A percentile compares a stretch with the other conserved stretches of the same genome.
Conservation (phyloP, 371 early-diverging fungal genomes). For the Parasitella parasitica region DNA sequence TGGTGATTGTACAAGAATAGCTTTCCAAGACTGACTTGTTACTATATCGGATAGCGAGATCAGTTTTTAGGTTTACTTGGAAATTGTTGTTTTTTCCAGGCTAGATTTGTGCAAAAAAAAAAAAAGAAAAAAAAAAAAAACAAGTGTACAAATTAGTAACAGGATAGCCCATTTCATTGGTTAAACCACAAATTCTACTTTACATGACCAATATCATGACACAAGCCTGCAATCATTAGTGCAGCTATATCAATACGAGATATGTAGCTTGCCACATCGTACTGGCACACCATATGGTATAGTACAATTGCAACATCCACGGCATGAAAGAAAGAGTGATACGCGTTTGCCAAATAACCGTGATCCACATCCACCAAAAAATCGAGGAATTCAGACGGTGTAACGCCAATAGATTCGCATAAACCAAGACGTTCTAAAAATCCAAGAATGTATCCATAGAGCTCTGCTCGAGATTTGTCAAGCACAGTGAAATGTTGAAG, state of each 20-base stretch:
- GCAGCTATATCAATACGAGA: constrained; percentile 71
- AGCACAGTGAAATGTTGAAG: constrained; percentile 66
- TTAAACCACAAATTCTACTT: constrained; percentile 35
- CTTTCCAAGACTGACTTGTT: constrained; percentile 84
- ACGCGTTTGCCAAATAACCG: constrained; percentile 79
- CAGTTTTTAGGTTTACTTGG: constrained; percentile 82
- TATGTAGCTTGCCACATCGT: constrained; percentile 62
- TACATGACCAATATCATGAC: constrained; percentile 92
- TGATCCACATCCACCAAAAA: constrained; percentile 81
- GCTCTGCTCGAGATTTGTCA: constrained; percentile 63
- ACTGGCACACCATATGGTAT: constrained; percentile 68
- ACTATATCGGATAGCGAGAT: constrained; percentile 67
- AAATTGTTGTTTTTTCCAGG: constrained; percentile 90
- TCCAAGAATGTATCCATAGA: constrained; percentile 70
- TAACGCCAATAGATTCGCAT: constrained; percentile 55
- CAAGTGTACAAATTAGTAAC: not conserved
- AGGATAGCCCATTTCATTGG: not conserved
- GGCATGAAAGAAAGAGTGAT: constrained; percentile 89
- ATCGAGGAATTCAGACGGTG: constrained; percentile 71
- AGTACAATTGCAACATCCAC: constrained; percentile 84
- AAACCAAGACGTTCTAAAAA: constrained; percentile 65
- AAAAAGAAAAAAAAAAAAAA: too few relatives aligned
- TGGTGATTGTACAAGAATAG: constrained; percentile 76
- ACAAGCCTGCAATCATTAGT: constrained; percentile 80
- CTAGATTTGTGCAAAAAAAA: constrained; percentile 46